These are phyloP conservation scores for Epichloe coenophiala DNA, from an alignment of 2,329 filamentous ascomycete species.

Conservation along the genomic window DNA sequence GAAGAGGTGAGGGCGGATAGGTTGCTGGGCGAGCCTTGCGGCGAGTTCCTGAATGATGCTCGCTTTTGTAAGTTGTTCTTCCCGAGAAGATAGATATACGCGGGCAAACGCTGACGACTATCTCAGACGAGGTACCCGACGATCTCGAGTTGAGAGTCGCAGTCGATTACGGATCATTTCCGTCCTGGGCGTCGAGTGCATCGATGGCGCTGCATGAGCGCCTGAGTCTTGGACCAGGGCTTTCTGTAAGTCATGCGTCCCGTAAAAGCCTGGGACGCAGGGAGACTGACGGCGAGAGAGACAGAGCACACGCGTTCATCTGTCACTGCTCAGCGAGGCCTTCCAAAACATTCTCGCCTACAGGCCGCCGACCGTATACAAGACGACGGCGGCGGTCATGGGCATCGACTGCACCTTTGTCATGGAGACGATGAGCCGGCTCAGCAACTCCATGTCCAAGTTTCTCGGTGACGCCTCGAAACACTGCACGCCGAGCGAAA, in stretches of 20 bases:
- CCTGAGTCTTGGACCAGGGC: slow-evolving; percentile 35
- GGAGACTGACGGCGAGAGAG: slow-evolving; percentile 5
- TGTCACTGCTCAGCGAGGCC: slow-evolving; percentile 34
- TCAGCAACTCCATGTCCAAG: slow-evolving; percentile 28
- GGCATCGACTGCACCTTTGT: slow-evolving; percentile 31
- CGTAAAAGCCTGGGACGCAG: not conserved
- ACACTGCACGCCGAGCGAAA: slow-evolving; percentile 28
- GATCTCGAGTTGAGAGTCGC: slow-evolving; percentile 26
- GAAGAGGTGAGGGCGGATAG: slow-evolving; percentile 36
- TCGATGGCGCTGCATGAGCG: slow-evolving; percentile 27
- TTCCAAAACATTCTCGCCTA: slow-evolving; percentile 37
- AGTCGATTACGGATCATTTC: slow-evolving; percentile 40
- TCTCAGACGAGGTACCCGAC: slow-evolving; percentile 27
- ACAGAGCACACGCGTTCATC: slow-evolving; percentile 35
- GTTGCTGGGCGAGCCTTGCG: slow-evolving; percentile 25
- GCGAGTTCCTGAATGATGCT: slow-evolving; percentile 28
- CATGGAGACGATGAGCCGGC: slow-evolving; percentile 25
- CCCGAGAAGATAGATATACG: accelerated
- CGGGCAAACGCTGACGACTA: not conserved
- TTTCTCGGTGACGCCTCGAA: slow-evolving; percentile 20
- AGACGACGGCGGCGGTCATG: slow-evolving; percentile 25
- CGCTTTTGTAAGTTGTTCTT: slow-evolving; percentile 30
- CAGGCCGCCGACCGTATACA: slow-evolving; percentile 36
- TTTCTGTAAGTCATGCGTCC: slow-evolving; percentile 28
- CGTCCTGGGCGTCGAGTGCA: slow-evolving; percentile 28